Evolutionary conservation across 495 filamentous ascomycete genomes (phyloP).

Genomic region (Podospora didyma): DNA sequence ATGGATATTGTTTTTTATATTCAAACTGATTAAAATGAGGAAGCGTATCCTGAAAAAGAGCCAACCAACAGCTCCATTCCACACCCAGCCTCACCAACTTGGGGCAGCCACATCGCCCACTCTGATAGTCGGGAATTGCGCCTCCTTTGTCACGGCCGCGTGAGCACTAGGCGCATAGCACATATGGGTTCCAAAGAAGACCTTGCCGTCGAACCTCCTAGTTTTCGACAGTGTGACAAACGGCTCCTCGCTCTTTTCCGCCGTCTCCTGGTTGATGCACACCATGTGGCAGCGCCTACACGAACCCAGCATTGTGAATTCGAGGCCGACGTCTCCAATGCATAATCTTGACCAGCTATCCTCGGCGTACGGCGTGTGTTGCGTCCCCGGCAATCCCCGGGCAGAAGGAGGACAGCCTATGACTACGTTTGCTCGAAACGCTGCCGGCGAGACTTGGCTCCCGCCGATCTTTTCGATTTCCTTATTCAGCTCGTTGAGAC

Average conservation of each 20-base stretch:
- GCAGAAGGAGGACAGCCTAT: slow-evolving; percentile 42
- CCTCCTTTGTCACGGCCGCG: slow-evolving; percentile 20
- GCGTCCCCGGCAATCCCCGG: not conserved
- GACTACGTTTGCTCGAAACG: slow-evolving; percentile 81
- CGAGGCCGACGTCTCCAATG: slow-evolving; percentile 42
- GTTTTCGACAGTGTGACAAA: slow-evolving; percentile 87
- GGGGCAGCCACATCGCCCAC: slow-evolving; percentile 52
- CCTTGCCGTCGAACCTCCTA: slow-evolving; percentile 71
- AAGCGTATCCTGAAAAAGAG: too few relatives aligned
- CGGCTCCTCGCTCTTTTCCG: slow-evolving; percentile 73
- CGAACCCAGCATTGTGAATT: slow-evolving; percentile 69
- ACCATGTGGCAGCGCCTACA: slow-evolving; percentile 95
- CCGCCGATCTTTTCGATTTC: slow-evolving; percentile 58
- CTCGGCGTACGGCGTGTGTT: slow-evolving; percentile 42
- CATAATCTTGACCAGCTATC: slow-evolving; percentile 51
- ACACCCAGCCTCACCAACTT: not conserved
- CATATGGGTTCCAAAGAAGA: slow-evolving; percentile 84
- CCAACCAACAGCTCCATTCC: not conserved
- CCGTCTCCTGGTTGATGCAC: slow-evolving; percentile 83
- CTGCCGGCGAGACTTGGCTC: slow-evolving; percentile 57
- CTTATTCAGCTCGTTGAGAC: slow-evolving; percentile 71
- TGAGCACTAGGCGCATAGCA: slow-evolving; percentile 33
- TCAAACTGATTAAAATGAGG: too few relatives aligned
- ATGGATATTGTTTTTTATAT: too few relatives aligned
- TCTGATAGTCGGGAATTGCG: slow-evolving; percentile 49